A percentile compares a stretch with the other conserved stretches of the same genome.
Conservation (phyloP, 768 basidiomycete genomes). For the Hygrophorus russula region DNA sequence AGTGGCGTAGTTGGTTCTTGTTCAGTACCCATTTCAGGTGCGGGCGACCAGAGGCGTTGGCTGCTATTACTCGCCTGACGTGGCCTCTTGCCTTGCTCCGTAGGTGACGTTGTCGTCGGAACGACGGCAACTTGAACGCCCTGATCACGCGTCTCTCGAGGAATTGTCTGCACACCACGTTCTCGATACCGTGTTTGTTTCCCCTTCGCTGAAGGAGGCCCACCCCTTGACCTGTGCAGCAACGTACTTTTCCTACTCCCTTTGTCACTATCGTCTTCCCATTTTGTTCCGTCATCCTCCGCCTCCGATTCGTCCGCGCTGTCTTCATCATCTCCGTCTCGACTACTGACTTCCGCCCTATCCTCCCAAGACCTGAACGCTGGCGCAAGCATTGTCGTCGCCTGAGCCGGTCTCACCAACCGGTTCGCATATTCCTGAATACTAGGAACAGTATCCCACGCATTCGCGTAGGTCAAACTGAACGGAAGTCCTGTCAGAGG, state of each 20-base stretch:
- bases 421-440: conserved; percentile 67
- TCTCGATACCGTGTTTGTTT: conserved; percentile 48
- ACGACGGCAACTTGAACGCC: conserved; percentile 46
- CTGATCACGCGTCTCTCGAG: conserved; percentile 40
- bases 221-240: conserved; percentile 4
- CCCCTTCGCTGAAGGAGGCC: conserved; percentile 15
- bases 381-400: conserved; percentile 30
- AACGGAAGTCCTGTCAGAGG: conserved; percentile 43
- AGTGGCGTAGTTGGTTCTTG: no score
- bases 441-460: conserved; percentile 76
- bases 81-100: not conserved
- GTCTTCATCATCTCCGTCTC: conserved; percentile 66
- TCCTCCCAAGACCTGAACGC: conserved; percentile 45
- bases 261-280: conserved; percentile 1
- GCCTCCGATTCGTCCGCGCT: conserved; percentile 27
- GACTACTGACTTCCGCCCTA: conserved; percentile 54
- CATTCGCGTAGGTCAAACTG: conserved; percentile 60
- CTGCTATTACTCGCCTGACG: not conserved
- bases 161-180: conserved; percentile 61
- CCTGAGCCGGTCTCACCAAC: conserved; percentile 38
- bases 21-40: no score
- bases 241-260: conserved; percentile 2
- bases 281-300: conserved; percentile 13
- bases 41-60: not conserved
- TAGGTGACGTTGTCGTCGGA: conserved; percentile 7